Conservation (phyloP, 805 yeast species). For the Spathaspora girioi region DNA sequence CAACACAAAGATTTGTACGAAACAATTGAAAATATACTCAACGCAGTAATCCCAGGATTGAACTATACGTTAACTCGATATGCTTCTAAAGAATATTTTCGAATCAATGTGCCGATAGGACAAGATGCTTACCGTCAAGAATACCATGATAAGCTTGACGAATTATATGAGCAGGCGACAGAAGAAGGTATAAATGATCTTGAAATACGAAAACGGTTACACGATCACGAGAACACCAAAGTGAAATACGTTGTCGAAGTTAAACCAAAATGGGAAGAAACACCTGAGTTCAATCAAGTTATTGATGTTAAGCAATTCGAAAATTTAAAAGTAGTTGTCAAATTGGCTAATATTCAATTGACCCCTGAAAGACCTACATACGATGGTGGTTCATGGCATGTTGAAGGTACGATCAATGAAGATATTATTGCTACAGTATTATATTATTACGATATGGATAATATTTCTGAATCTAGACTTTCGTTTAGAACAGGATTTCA, state of each 20-base stretch:
- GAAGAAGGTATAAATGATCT: conserved; percentile 6
- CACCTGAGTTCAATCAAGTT: conserved; percentile 6
- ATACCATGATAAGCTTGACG: too few species aligned
- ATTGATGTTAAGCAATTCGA: conserved; percentile 15
- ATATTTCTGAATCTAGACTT: conserved; percentile 30
- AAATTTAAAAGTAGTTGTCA: conserved; percentile 33
- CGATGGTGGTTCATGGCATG: conserved; percentile 42
- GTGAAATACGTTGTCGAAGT: conserved; percentile 6
- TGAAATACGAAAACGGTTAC: conserved; percentile 2
- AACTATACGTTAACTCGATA: conserved; percentile 22
- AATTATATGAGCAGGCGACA: too few species aligned
- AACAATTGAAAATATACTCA: conserved; percentile 27
- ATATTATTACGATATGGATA: conserved; percentile 38
- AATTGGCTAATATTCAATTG: conserved; percentile 38
- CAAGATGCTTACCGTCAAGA: conserved; percentile 3
- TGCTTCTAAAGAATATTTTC: conserved; percentile 13
- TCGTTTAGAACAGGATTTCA: conserved; percentile 26
- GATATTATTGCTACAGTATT: conserved; percentile 39
- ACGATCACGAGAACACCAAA: not conserved
- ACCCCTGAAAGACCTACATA: conserved; percentile 39
- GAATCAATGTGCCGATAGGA: conserved; percentile 13
- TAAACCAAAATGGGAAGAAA: conserved; percentile 4
- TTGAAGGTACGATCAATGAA: conserved; percentile 40
- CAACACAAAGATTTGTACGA: conserved; percentile 20
- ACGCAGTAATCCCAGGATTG: conserved; percentile 27